Evolutionary conservation across 768 basidiomycete genomes (phyloP), one percentile per base, ranked within the genome.

Genomic region (Melanogaster broomeanus): DNA sequence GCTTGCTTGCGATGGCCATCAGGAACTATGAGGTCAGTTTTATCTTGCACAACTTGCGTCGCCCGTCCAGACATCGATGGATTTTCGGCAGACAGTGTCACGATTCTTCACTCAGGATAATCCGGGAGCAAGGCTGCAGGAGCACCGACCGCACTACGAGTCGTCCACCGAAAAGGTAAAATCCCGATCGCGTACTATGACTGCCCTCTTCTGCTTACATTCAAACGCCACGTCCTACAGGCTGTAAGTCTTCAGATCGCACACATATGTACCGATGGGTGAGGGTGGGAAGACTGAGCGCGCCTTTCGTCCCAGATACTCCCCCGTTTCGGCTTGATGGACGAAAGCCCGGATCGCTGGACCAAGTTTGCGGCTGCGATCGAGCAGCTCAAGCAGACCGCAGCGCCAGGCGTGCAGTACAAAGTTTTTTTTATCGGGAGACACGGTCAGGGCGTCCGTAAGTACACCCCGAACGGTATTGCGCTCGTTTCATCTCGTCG

Each of bases 371-470:
- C 65, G 22, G 44, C 56, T 1, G 58, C 70, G 9, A 65, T 90
- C n/a, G 49, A 64, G 6, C 51, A 65, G n/a, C 63, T 90, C 49
- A 85, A 87, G 54, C 49, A 58, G 1, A 46, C 61, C 4, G 73
- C 77, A 2, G 61, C 64, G 2, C 53, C 56, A 1, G 68, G 65
- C 4, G 70, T 70, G 21, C 66, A 66, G 6, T 84, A 82, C 70
- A 91, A 90, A 58, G 71, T 87, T 12, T 71, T 90, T 48, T 79
- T 85, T 51, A 65, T 90, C 2, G 80, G 79, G 3, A 73, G 89
- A 56, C 89, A 92, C 54, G 89, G 89, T 1, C 73, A 90, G 66
- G 89, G 87, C 37, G 82, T 74, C 56, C 85, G 86, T 86, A 64
- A 55, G 84, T 66, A 25, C 12, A 13, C 18, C 35, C 11, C n/a